A percentile compares a stretch with the other conserved stretches of the same genome.
Evolutionary conservation across 495 filamentous ascomycete species (phyloP).

Genomic region (Penicillium arizonense): DNA sequence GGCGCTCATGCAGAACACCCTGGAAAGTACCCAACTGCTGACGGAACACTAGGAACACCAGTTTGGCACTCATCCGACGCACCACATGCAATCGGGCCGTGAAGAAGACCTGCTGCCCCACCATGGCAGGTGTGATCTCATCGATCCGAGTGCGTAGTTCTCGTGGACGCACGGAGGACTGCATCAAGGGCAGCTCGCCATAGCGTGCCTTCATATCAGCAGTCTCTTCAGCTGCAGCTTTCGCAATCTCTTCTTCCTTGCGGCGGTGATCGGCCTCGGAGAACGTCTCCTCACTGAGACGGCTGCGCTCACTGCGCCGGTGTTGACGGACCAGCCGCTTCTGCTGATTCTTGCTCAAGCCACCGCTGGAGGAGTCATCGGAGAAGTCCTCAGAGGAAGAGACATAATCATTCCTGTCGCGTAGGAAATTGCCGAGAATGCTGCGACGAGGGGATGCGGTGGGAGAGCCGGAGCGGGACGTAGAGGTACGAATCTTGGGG

Average conservation of each 20-base stretch:
- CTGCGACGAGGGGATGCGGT: conserved; percentile 38
- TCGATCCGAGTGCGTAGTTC: conserved; percentile 49
- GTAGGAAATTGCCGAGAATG: conserved; percentile 40
- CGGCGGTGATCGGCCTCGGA: conserved; percentile 45
- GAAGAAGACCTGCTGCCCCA: conserved; percentile 69
- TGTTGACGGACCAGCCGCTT: conserved; percentile 47
- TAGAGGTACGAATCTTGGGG: conserved; percentile 17
- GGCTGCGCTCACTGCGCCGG: conserved; percentile 44
- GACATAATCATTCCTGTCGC: conserved; percentile 35
- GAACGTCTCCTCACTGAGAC: conserved; percentile 51
- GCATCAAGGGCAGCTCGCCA: conserved; percentile 55
- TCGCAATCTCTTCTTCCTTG: conserved; percentile 43
- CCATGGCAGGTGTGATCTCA: conserved; percentile 51
- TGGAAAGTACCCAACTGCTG: conserved; percentile 78
- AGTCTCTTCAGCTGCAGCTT: conserved; percentile 37
- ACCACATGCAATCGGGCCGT: conserved; percentile 83
- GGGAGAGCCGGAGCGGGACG: conserved; percentile 11
- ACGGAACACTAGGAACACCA: conserved; percentile 85
- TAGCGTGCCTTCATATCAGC: conserved; percentile 58
- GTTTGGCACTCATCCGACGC: conserved; percentile 81
- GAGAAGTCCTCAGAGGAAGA: conserved; percentile 51
- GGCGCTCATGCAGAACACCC: conserved; percentile 60
- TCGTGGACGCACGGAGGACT: conserved; percentile 36
- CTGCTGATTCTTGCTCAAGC: conserved; percentile 53
- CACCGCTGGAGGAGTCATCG: conserved; percentile 37